These are phyloP conservation scores for sweet orange (Citrus sinensis) DNA, from an alignment of 345 rosid genomes.

Conservation along the genomic window DNA sequence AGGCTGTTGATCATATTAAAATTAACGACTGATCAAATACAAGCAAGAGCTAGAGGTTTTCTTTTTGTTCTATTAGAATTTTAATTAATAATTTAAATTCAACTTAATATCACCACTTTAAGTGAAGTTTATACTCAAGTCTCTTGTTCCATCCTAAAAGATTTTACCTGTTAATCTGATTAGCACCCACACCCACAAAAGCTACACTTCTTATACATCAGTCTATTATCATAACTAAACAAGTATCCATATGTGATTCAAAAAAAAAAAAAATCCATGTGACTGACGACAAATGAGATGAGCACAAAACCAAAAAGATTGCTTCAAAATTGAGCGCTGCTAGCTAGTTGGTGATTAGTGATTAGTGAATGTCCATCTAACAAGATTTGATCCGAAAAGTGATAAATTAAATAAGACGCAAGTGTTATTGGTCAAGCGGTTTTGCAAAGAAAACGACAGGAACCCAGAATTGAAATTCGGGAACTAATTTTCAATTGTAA, in stretches of 20 bases:
- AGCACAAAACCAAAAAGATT: background rate
- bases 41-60: background rate
- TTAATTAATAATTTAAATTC: too few relatives aligned
- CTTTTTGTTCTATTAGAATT: too few relatives aligned
- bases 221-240: too few relatives aligned
- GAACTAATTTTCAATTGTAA: background rate
- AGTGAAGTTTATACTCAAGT: too few relatives aligned
- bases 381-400: background rate
- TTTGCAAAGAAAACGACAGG: conserved; percentile 5
- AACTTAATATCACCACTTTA: too few relatives aligned
- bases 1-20: background rate
- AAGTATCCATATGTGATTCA: too few relatives aligned
- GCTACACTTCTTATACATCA: too few relatives aligned
- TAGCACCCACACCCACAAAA: too few relatives aligned
- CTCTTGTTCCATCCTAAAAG: too few relatives aligned
- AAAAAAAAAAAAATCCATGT: too few relatives aligned
- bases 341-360: background rate
- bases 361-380: background rate
- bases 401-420: background rate
- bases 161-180: too few relatives aligned
- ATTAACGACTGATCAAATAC: background rate
- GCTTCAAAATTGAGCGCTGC: background rate
- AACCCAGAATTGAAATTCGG: background rate
- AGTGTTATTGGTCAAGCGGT: background rate
- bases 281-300: background rate